These are phyloP conservation scores for Apophysomyces ossiformis DNA, from an alignment of 371 early-diverging fungal genomes.

Conservation along the genomic window DNA sequence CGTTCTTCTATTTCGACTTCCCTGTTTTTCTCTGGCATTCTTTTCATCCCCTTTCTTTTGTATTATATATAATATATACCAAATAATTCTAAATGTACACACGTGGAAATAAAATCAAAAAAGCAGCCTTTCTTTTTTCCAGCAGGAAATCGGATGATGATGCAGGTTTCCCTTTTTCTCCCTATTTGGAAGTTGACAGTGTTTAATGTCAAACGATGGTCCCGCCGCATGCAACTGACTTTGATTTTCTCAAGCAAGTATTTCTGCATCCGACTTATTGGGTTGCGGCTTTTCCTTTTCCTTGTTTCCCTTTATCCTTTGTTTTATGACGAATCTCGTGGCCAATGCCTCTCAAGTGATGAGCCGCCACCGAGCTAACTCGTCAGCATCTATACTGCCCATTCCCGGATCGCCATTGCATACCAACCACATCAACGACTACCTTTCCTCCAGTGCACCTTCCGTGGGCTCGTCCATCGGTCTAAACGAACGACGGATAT, in stretches of 20 bases:
- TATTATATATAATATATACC: too few species aligned
- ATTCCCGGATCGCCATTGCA: constrained; percentile 15
- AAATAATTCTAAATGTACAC: too few species aligned
- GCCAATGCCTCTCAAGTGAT: constrained; percentile 22
- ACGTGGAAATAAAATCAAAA: too few species aligned
- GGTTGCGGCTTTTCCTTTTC: not conserved
- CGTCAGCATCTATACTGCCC: constrained; percentile 17
- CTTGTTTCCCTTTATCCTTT: not conserved
- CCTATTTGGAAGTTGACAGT: too few species aligned
- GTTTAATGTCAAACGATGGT: too few species aligned
- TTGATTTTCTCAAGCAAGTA: too few species aligned
- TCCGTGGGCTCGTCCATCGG: constrained; percentile 18
- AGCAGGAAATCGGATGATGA: too few species aligned
- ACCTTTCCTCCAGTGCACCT: constrained; percentile 35
- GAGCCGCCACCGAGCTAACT: constrained; percentile 20
- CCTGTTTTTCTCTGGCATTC: not conserved
- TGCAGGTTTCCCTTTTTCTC: too few species aligned
- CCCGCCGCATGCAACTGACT: too few species aligned
- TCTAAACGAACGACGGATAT: not conserved
- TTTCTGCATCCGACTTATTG: too few species aligned
- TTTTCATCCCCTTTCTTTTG: not conserved
- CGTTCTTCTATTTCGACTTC: not conserved
- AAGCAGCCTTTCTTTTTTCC: too few species aligned
- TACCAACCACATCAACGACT: constrained; percentile 16
- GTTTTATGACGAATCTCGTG: constrained; percentile 20